Evolutionary conservation across 139 green algal genomes (phyloP), one percentile per base, ranked within the genome.

Genomic region (Auxenochlorella pyrenoidosa): DNA sequence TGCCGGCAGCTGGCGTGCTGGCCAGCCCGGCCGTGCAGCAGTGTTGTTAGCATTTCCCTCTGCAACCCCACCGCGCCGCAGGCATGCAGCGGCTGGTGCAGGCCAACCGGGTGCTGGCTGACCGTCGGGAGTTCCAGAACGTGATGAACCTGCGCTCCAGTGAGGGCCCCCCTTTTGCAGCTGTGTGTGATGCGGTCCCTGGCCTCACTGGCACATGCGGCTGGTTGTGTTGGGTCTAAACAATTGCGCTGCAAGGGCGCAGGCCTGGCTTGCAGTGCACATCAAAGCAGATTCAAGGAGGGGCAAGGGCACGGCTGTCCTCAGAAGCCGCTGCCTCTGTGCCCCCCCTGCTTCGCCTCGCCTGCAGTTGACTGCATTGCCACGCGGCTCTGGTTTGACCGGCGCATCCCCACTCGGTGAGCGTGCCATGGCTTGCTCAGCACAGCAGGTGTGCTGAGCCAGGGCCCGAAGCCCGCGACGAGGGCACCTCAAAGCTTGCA

Each of bases 11-110:
- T 60, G 47, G 36, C 16, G 18, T 12, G 19, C 3, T 32, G 40
- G 75, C 75, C 18, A 30, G 75, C 40, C 10, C 44, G 6, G 47
- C 15, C 12, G 8, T 43, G 43, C n/a, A 43, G 26, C 8, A 18
- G 8, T 54, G 8, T 54, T 10, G 47, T 54, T 54, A 54, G n/a
- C n/a, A n/a, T n/a, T n/a, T n/a, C n/a, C n/a, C n/a, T n/a, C n/a
- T n/a, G n/a, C n/a, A n/a, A n/a, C n/a, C n/a, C n/a, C n/a, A n/a
- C n/a, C n/a, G n/a, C n/a, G 5, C 30, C 70, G 75, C 87, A 89
- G 95, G 94, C 86, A 96, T 98, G 95, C 93, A 98, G 92, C 96
- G 96, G 90, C 92, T 98, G 76, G 91, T 98, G 58, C 36, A 84
- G 2, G 87, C 82, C 32, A 94, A 77, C 54, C 90, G 91, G 0